These are phyloP conservation scores for Globisporangium cederbergense DNA, from an alignment of 352 stramenopile genomes.

Conservation along the genomic window DNA sequence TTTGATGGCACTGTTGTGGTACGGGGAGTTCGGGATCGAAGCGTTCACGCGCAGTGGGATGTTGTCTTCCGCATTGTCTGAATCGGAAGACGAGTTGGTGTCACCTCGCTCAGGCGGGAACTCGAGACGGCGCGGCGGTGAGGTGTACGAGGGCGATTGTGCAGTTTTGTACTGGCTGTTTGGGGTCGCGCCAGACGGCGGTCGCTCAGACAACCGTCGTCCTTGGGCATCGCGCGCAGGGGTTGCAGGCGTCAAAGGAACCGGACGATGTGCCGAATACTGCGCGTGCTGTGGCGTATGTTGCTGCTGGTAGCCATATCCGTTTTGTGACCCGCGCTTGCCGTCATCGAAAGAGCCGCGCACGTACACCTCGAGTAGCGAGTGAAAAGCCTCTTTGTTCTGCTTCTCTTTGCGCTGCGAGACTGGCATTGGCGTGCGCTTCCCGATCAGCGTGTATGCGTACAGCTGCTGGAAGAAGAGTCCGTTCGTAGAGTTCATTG, in stretches of 20 bases:
- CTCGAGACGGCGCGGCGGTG: slow-evolving; percentile 13
- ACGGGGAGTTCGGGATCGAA: slow-evolving; percentile 14
- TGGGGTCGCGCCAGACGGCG: slow-evolving; percentile 2
- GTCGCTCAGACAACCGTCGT: slow-evolving; percentile 2
- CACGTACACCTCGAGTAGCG: slow-evolving; percentile 66
- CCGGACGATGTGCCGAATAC: slow-evolving; percentile 4
- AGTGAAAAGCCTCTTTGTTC: slow-evolving; percentile 59
- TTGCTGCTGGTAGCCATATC: slow-evolving; percentile 13
- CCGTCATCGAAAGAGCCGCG: slow-evolving; percentile 54
- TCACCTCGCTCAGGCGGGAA: slow-evolving; percentile 21
- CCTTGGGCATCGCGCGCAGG: background rate
- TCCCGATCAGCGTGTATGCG: slow-evolving; percentile 74
- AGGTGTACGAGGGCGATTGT: slow-evolving; percentile 7
- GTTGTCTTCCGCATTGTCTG: slow-evolving; percentile 41
- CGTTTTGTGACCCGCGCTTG: slow-evolving; percentile 5
- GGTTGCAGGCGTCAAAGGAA: slow-evolving; percentile 7
- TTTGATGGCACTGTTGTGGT: slow-evolving; percentile 10
- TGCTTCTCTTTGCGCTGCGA: slow-evolving; percentile 53
- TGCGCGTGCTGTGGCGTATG: slow-evolving; percentile 9
- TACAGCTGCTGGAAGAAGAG: slow-evolving; percentile 87
- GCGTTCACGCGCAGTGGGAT: slow-evolving; percentile 16
- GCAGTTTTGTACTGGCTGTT: slow-evolving; percentile 7
- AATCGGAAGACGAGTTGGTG: slow-evolving; percentile 40
- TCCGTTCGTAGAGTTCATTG: slow-evolving; percentile 59
- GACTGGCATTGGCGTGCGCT: slow-evolving; percentile 39